phyloP scores from a whole-genome alignment of 2,329 filamentous ascomycete species.

The Gyromitra esculenta region DNA sequence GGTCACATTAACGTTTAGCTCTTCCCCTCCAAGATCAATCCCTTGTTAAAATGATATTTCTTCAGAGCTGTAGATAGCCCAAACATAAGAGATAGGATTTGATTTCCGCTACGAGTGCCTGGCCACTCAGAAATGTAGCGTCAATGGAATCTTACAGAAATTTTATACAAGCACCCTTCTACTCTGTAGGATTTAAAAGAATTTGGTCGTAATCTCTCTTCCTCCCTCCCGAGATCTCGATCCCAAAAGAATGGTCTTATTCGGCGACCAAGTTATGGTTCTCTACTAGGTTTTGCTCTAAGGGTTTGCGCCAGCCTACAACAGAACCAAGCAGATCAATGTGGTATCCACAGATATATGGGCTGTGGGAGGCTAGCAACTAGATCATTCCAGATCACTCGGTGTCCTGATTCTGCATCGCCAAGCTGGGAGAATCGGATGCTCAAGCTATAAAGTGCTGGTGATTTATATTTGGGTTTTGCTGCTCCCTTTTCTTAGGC shows the following conservation, averaged over 20 bases:
- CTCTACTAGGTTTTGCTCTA: neutral
- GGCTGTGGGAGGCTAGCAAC: neutral
- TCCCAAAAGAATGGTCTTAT: neutral
- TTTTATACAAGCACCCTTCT: too few species aligned
- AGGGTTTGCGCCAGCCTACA: neutral
- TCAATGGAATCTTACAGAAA: too few species aligned
- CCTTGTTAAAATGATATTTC: neutral
- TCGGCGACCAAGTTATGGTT: neutral
- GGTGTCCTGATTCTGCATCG: neutral
- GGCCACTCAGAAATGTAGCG: too few species aligned
- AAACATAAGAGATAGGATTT: too few species aligned
- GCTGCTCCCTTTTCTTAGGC: neutral
- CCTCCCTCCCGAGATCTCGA: neutral
- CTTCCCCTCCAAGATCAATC: neutral
- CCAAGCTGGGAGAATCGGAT: neutral
- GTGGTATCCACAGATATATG: neutral
- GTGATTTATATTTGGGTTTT: neutral
- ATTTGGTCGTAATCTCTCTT: too few species aligned
- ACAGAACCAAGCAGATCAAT: neutral
- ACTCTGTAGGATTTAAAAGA: too few species aligned
- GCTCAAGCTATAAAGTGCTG: neutral
- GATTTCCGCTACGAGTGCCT: too few species aligned
- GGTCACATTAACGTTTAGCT: neutral
- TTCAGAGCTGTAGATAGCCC: too few species aligned
- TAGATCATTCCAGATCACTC: slow-evolving; percentile 5